Percentiles rank a stretch among this genome's conserved stretches.
These are phyloP conservation scores for Ogataea pignaliae DNA, from an alignment of 805 yeast genomes.

Conservation along the genomic window DNA sequence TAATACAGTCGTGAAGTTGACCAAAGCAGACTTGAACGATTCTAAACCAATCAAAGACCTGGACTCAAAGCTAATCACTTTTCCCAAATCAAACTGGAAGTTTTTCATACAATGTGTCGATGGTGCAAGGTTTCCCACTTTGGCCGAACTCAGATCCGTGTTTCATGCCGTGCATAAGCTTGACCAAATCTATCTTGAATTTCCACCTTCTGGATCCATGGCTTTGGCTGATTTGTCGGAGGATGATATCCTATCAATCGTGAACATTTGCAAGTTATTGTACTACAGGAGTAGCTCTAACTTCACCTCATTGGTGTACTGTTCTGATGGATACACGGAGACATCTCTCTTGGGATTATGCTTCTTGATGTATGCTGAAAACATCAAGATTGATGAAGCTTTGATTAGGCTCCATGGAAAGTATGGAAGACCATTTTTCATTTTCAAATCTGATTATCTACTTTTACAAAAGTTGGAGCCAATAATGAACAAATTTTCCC, in stretches of 20 bases:
- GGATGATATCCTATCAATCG: conserved; percentile 56
- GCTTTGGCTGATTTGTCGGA: conserved; percentile 68
- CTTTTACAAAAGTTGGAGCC: conserved; percentile 63
- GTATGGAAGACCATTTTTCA: conserved; percentile 75
- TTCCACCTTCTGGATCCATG: conserved; percentile 83
- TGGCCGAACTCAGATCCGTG: conserved; percentile 31
- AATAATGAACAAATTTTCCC: conserved; percentile 57
- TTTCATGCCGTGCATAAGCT: conserved; percentile 14
- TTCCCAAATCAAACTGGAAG: conserved; percentile 53
- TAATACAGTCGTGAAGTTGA: conserved; percentile 45
- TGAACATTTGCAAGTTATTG: conserved; percentile 66
- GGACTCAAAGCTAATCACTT: conserved; percentile 36
- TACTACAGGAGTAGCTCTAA: conserved; percentile 36
- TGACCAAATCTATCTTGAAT: conserved; percentile 39
- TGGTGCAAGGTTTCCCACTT: conserved; percentile 50
- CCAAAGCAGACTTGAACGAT: conserved; percentile 25
- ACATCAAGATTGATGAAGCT: conserved; percentile 59
- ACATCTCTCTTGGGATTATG: conserved; percentile 72
- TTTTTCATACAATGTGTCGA: conserved; percentile 56
- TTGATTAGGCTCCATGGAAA: conserved; percentile 56
- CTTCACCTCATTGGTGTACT: conserved; percentile 56
- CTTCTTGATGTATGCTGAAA: conserved; percentile 65
- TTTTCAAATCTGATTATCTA: conserved; percentile 71
- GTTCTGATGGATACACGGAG: conserved; percentile 92
- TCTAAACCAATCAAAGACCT: conserved; percentile 15